Base-by-base conservation (phyloP, 2,329 filamentous ascomycete species). In the Arthrinium phaeospermum region DNA sequence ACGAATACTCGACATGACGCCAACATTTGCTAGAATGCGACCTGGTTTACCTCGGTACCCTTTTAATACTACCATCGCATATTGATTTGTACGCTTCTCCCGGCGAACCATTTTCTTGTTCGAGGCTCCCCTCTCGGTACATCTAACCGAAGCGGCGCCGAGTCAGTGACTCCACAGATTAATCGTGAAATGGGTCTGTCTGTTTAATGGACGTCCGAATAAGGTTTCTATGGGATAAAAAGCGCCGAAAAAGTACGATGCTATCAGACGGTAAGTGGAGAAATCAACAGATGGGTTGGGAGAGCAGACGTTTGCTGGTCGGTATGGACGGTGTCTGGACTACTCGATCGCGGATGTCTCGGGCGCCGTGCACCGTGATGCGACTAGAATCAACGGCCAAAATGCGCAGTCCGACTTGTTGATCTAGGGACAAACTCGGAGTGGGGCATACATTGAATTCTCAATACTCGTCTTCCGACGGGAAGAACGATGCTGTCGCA, bases 71-170 rank as follows among this genome's bases (percentile, higher is more conserved):
- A 8, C 14, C 27, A 12, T 37, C 53, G 3, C 34, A 4, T 61
- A 22, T 19, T 30, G 3, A 12, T 7, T 6, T 5, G 37, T 41
- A 41, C 37, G 4, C 24, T 27, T 30, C 24, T 5, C 22, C 24
- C 53, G 22, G 14, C 27, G 53, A 37, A 61, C 53, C 30, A 61
- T 19, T 61, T 37, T 61, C 27, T 61, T 57, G 30, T 57, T 34
- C 53, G 19, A 30, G 53, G 53, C 27, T 34, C 16, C 30, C 34
- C 51, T 57, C 51, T 61, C 53, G 30, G 53, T 22, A 37, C 5
- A 61, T 57, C 53, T 37, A 61, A 10, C 53, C 53, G 53, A 61
- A 37, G 27, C 53, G 7, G 53, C 53, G 53, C 53, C 53, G 53
- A 37, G 53, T 37, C 53, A 37, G 53, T n/a, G 57, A 64, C 57